Conservation (phyloP, 306 rosid species). For the Vachellia collinsii region DNA sequence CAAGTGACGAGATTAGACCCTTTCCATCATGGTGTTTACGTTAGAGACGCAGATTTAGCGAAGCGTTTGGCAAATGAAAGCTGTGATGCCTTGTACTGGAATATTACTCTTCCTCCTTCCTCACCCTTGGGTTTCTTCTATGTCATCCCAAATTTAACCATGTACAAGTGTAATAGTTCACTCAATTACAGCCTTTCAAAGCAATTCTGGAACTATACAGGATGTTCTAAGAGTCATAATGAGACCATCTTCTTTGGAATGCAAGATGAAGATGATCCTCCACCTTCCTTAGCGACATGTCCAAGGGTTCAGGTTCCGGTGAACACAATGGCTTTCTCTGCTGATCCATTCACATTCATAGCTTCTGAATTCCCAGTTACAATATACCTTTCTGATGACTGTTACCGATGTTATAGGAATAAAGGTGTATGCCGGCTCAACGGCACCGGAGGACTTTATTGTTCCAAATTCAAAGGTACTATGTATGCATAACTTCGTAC, state of each 20-base stretch:
- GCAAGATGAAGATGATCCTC: not conserved
- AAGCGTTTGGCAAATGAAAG: not conserved
- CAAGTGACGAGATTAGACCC: not conserved
- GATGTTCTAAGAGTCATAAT: not conserved
- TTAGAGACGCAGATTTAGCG: not conserved
- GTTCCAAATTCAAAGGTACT: conserved; percentile 26
- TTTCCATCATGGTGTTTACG: not conserved
- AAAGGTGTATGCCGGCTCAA: conserved; percentile 8
- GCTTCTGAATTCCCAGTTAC: not conserved
- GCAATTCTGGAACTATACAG: not conserved
- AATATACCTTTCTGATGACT: not conserved
- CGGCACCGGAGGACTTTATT: not conserved
- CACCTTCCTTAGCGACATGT: not conserved
- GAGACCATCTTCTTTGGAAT: not conserved
- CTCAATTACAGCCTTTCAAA: not conserved
- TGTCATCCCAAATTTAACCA: not conserved
- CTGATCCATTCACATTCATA: no score
- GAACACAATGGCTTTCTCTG: no score
- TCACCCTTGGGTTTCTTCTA: conserved; percentile 17
- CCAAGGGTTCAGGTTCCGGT: no score
- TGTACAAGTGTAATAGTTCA: not conserved
- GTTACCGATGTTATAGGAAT: not conserved
- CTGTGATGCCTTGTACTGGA: conserved; percentile 18
- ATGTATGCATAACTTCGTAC: no score
- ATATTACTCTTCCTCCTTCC: conserved; percentile 22